phyloP scores from a whole-genome alignment of 73 alveolate species.

The Paramecium bursaria region DNA sequence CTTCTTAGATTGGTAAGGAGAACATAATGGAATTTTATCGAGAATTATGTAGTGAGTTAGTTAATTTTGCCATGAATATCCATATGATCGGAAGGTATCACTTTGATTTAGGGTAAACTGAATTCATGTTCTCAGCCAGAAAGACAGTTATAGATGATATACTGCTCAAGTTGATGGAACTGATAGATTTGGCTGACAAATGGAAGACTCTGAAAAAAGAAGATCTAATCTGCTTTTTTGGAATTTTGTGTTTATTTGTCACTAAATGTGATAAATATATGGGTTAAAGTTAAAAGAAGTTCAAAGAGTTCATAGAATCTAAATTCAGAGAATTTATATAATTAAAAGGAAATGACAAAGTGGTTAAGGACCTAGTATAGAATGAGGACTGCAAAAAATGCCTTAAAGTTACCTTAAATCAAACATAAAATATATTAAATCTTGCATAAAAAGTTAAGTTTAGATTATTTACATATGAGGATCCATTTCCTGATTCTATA shows the following conservation, averaged over 20 bases:
- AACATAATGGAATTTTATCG: slow-evolving; percentile 39
- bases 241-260: background rate
- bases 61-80: slow-evolving; percentile 14
- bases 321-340: slow-evolving; percentile 9
- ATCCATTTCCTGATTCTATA: slow-evolving; percentile 51
- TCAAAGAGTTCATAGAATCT: slow-evolving; percentile 3
- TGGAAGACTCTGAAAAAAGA: slow-evolving; percentile 45
- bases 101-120: background rate
- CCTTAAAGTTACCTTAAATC: slow-evolving; percentile 13
- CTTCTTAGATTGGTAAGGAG: slow-evolving; percentile 6
- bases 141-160: slow-evolving; percentile 7
- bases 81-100: slow-evolving; percentile 40
- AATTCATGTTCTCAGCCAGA: background rate
- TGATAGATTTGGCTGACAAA: background rate
- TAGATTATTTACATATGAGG: background rate
- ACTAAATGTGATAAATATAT: slow-evolving; percentile 44
- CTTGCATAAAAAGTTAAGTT: background rate
- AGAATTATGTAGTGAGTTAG: slow-evolving; percentile 36
- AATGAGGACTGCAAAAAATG: slow-evolving; percentile 60
- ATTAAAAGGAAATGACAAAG: slow-evolving; percentile 36
- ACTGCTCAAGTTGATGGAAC: background rate
- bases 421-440: slow-evolving; percentile 14
- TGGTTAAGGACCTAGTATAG: background rate
- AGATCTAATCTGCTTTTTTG: slow-evolving; percentile 56
- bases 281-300: slow-evolving; percentile 3